A percentile compares a stretch with the other conserved stretches of the same genome.
phyloP scores from a whole-genome alignment of 106 monocot species.

The Platanthera zijinensis region DNA sequence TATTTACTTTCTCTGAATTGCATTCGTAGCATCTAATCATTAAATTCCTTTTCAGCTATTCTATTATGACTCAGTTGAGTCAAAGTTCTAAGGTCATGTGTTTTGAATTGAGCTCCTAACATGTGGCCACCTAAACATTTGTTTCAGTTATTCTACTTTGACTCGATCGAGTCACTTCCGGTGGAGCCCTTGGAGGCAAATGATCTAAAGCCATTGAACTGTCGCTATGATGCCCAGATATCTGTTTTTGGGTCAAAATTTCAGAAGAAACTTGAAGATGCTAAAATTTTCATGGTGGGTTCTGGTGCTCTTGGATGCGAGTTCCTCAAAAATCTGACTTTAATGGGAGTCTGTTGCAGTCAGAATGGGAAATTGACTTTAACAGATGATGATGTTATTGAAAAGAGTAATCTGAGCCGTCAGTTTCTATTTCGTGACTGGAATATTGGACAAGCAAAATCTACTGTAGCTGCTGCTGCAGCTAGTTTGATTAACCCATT shows the following conservation, averaged over 20 bases:
- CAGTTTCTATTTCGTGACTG: constrained; percentile 17
- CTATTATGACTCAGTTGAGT: too few relatives aligned
- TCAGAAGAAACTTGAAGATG: constrained; percentile 12
- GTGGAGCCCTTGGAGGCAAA: constrained; percentile 8
- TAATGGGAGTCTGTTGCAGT: constrained; percentile 19
- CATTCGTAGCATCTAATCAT: too few relatives aligned
- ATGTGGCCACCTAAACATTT: background rate
- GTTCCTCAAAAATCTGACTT: constrained; percentile 8
- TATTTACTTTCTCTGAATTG: too few relatives aligned
- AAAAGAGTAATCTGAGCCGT: constrained; percentile 15
- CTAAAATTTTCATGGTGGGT: constrained; percentile 11
- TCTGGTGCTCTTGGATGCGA: constrained; percentile 15
- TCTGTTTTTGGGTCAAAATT: constrained; percentile 15
- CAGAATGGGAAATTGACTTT: constrained; percentile 5
- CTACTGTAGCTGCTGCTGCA: constrained; percentile 11
- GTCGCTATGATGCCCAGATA: constrained; percentile 15
- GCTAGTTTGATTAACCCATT: background rate
- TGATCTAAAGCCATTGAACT: constrained; percentile 8
- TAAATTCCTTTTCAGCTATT: too few relatives aligned
- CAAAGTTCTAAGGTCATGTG: background rate
- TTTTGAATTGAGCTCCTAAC: background rate
- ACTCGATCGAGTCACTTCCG: constrained; percentile 10
- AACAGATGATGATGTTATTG: constrained; percentile 18
- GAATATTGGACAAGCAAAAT: constrained; percentile 19
- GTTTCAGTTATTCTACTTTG: constrained; percentile 14